Percentiles rank a stretch among this genome's conserved stretches.
These are phyloP conservation scores for Ogataea nonfermentans DNA, from an alignment of 805 yeast genomes.

Conservation along the genomic window DNA sequence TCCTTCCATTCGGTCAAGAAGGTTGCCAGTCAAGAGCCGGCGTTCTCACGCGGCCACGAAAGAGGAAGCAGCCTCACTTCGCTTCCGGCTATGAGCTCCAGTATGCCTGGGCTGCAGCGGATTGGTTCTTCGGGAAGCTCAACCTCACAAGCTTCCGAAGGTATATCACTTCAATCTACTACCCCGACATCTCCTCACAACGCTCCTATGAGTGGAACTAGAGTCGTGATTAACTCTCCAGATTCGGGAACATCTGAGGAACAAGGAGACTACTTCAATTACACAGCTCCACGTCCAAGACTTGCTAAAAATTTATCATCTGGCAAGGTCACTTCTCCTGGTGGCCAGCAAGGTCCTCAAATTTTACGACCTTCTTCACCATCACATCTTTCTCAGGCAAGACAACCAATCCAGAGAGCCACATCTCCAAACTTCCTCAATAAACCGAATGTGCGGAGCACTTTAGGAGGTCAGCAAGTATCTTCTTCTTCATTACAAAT, in stretches of 20 bases:
- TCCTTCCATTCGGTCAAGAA: slow-evolving; percentile 26
- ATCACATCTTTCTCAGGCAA: slow-evolving; percentile 9
- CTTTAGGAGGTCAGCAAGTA: slow-evolving; percentile 3
- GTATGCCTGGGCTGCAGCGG: slow-evolving; percentile 9
- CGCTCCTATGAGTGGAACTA: slow-evolving; percentile 6
- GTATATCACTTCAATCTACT: slow-evolving; percentile 8
- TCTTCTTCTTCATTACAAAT: background rate
- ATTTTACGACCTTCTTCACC: slow-evolving; percentile 10
- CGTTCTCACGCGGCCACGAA: slow-evolving; percentile 9
- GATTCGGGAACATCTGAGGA: slow-evolving; percentile 15
- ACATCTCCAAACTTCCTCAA: slow-evolving; percentile 14
- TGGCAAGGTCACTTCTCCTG: slow-evolving; percentile 7
- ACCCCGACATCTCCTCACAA: slow-evolving; percentile 20
- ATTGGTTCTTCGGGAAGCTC: slow-evolving; percentile 17
- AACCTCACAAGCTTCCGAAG: slow-evolving; percentile 16
- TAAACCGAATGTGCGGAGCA: slow-evolving; percentile 4
- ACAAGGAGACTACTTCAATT: slow-evolving; percentile 29
- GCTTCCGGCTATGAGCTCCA: slow-evolving; percentile 9
- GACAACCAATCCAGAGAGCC: slow-evolving; percentile 18
- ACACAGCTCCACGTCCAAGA: slow-evolving; percentile 29
- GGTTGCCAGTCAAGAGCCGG: background rate
- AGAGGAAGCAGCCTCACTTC: slow-evolving; percentile 17
- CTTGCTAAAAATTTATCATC: slow-evolving; percentile 15
- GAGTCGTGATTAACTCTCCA: slow-evolving; percentile 18
- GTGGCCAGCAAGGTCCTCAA: slow-evolving; percentile 6